Base-by-base conservation (phyloP, 2,329 filamentous ascomycete species). In the Alternaria metachromatica region DNA sequence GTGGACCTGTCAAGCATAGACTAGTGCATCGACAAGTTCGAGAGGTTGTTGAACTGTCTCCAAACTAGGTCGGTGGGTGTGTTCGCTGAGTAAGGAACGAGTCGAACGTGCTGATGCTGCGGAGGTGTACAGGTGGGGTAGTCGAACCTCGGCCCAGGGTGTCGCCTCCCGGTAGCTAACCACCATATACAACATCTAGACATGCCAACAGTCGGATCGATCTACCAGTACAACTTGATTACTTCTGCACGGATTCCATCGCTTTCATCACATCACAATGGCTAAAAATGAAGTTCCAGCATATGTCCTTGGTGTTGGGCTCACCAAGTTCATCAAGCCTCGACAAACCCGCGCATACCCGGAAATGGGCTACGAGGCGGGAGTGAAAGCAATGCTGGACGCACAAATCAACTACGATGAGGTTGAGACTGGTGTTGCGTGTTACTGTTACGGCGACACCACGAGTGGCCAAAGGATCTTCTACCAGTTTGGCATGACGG, bases 291-390 rank as follows among this genome's bases (percentile, higher is more conserved):
- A 77, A 33, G 66, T 71, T 15, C 85, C 86, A 62, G 85, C 84
- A 84, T 97, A 97, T 84, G 92, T 98, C 77, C 88, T 97, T 57
- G 95, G 95, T 84, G 95, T 98, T 70, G 95, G 95, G 82, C 94
- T 98, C 90, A 97, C 95, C 83, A 97, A 97, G 83, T 98, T 98
- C 87, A 94, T 97, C 88, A 97, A 97, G 85, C 94, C 94, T 26
- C 88, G 94, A 58, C 92, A 92, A 78, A 94, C 94, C 80, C 91
- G 96, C 68, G 92, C 96, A 82, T 97, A 97, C 83, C 93, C 93
- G 6, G 94, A 97, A 77, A 89, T 97, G 46, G 94, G 94, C 54
- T 97, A 94, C 80, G 94, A 97, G 81, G 94, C 93, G 13, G 93
- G 93, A 69, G 86, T 96, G 78, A 96, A 96, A 82, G 93, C 93